These are phyloP conservation scores for Tolypocladium guangdongense DNA, from an alignment of 2,329 filamentous ascomycete species.

Conservation along the genomic window DNA sequence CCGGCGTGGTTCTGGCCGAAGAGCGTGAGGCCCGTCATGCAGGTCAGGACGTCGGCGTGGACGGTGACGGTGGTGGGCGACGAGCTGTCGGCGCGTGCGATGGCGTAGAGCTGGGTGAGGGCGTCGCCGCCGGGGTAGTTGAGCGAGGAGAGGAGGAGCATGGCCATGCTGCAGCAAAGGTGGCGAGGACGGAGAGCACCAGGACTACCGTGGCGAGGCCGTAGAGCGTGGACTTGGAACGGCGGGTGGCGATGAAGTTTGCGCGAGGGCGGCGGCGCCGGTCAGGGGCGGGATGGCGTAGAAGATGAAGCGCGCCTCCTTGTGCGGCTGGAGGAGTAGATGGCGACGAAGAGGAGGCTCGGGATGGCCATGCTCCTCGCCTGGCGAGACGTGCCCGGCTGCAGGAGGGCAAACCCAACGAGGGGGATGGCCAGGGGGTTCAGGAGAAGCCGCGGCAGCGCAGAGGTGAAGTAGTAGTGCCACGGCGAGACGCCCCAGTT, in stretches of 20 bases:
- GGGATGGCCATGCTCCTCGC: slow-evolving; percentile 49
- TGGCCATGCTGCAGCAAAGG: slow-evolving; percentile 49
- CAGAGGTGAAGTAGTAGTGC: slow-evolving; percentile 75
- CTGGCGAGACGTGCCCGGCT: slow-evolving; percentile 31
- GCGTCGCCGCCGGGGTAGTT: slow-evolving; percentile 93
- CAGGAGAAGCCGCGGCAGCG: slow-evolving; percentile 70
- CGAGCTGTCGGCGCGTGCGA: slow-evolving; percentile 10
- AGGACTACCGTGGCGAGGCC: slow-evolving; percentile 42
- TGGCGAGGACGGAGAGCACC: slow-evolving; percentile 45
- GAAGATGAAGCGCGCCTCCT: slow-evolving; percentile 91
- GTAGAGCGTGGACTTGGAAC: slow-evolving; percentile 49
- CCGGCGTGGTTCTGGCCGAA: slow-evolving; percentile 42
- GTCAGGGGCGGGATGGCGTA: slow-evolving; percentile 78
- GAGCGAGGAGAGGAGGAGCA: slow-evolving; percentile 71
- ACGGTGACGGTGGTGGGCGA: slow-evolving; percentile 25
- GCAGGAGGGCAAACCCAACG: slow-evolving; percentile 38
- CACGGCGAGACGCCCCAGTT: slow-evolving; percentile 82
- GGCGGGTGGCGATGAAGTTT: slow-evolving; percentile 55
- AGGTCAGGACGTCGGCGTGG: slow-evolving; percentile 55
- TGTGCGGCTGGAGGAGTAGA: slow-evolving; percentile 92
- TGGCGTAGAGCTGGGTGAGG: slow-evolving; percentile 40
- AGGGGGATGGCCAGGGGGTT: slow-evolving; percentile 61
- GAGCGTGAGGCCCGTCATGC: slow-evolving; percentile 61
- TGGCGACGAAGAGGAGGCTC: slow-evolving; percentile 56
- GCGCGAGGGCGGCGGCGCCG: slow-evolving; percentile 63